These are phyloP conservation scores for Alternaria panax DNA, from an alignment of 2,329 filamentous ascomycete species.

Conservation along the genomic window DNA sequence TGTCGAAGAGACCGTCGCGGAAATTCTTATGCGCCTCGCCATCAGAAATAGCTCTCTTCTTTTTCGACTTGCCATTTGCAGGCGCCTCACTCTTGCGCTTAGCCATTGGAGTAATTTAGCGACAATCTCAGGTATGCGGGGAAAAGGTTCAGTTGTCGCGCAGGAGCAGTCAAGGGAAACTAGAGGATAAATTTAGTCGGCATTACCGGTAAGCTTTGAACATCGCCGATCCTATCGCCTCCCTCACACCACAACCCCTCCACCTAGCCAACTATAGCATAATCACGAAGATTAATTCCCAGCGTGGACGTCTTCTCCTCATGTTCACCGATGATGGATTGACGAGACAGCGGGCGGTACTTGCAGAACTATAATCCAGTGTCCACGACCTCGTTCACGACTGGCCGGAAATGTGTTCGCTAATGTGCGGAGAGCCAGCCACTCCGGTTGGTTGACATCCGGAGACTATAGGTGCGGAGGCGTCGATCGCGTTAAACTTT, in stretches of 20 bases:
- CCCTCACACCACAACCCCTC: conserved; percentile 26
- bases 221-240: conserved; percentile 17
- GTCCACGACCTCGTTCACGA: not conserved
- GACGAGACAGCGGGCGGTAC: not conserved
- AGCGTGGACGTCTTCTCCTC: conserved; percentile 6
- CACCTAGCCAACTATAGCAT: conserved; percentile 11
- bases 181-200: conserved; percentile 25
- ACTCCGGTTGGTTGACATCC: conserved; percentile 24
- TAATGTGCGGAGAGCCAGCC: conserved; percentile 19
- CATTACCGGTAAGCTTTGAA: conserved; percentile 14
- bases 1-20: conserved; percentile 49
- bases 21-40: conserved; percentile 52
- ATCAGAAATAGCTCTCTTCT: conserved; percentile 54
- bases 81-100: conserved; percentile 55
- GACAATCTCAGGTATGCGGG: conserved; percentile 31
- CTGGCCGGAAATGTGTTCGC: conserved; percentile 4
- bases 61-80: conserved; percentile 52
- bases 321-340: conserved; percentile 13
- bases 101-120: conserved; percentile 18
- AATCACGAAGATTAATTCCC: conserved; percentile 9
- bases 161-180: conserved; percentile 5
- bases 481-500: conserved; percentile 10
- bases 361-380: not conserved
- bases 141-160: conserved; percentile 9
- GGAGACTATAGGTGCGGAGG: conserved; percentile 4